Base-by-base conservation (phyloP, 2,329 filamentous ascomycete species). In the Stagonosporopsis cucurbitacearum region DNA sequence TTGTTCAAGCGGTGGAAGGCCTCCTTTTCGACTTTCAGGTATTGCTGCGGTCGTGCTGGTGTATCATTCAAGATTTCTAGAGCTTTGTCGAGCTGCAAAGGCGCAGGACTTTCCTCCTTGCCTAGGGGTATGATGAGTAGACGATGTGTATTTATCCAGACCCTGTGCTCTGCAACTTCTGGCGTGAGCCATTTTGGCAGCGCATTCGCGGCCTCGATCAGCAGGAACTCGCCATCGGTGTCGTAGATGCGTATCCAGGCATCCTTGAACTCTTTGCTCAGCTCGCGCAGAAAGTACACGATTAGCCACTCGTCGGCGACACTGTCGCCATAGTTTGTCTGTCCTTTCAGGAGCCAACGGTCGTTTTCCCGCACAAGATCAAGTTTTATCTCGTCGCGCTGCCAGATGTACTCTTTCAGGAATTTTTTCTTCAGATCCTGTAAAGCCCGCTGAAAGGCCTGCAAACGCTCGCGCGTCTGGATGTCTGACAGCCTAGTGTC, bases 241-340 rank as follows among this genome's bases (percentile, higher is more conserved):
- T 99, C 95, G 57, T 85, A 87, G 4, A 96, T 83, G 44, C 90
- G 87, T 42, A 92, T 84, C 93, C 94, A 99, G 7, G 92, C 80
- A 57, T 89, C 82, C 4, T 86, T 80, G 66, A 90, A 90, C 33
- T 84, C 81, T 64, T 83, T 89, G 65, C 88, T 93, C 65, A 98
- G 78, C 76, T 96, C 89, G 40, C 90, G 86, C 26, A 99, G 81
- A 5, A 98, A 79, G 77, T 93, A 96, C 19, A 98, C 93, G 57
- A 98, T 88, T 6, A 98, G 84, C 96, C 95, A 99, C 79, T 99
- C 96, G 67, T 99, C 95, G 69, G 96, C 94, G 4, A 98, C 88
- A 0, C 92, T 95, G 75, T 99, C 96, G 8, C 94, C 93, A 68
- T 92, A 98, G 72, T 94, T 90, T 0, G 92, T 95, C 47, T 82